Evolutionary conservation across 305 asterid species (phyloP), one percentile per base, ranked within the genome.

Genomic region (Caryopteris hybrid): DNA sequence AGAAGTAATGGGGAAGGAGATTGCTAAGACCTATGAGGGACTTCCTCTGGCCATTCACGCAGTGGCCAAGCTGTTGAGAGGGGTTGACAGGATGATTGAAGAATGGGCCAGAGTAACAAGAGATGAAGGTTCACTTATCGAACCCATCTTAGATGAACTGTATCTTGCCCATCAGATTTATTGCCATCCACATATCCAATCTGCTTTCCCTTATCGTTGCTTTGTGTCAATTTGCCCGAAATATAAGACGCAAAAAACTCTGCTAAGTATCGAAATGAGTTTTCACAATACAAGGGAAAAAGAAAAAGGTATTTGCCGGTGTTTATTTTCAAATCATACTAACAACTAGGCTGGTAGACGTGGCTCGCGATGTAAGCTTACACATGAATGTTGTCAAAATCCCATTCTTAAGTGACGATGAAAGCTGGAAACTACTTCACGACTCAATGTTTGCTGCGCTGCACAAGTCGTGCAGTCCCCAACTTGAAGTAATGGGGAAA

Each of bases 391-490:
- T 13, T 22, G 38, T 21, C 38, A 33, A 23, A 6, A 8, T 60
- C n/a, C 51, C 52, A 1, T 66, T 53, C 16, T 11, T 66, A 14
- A 5, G 14, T 16, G 55, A 22, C 11, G 20, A 39, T 1, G 43
- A 39, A 16, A 66, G 72, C 11, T 66, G 64, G 78, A 29, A 41
- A 0, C 61, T 73, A 17, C 52, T 73, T 21, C 4, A 17, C 8
- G 8, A 17, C 2, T 18, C 21, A 6, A 60, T 54, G 6, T 60
- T 66, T 17, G 13, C 46, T 6, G 52, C 27, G 43, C 21, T 53
- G 6, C 31, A 0, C n/a, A 13, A 18, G 45, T 66, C 14, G 63
- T 12, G 42, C 12, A n/a, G 23, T 2, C 23, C 13, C 62, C 62
- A 1, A 52, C 17, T 17, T 21, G n/a, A n/a, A n/a, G n/a, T n/a